These are phyloP conservation scores for Wickerhamiella occidentalis DNA, from an alignment of 805 yeast species.

Conservation along the genomic window DNA sequence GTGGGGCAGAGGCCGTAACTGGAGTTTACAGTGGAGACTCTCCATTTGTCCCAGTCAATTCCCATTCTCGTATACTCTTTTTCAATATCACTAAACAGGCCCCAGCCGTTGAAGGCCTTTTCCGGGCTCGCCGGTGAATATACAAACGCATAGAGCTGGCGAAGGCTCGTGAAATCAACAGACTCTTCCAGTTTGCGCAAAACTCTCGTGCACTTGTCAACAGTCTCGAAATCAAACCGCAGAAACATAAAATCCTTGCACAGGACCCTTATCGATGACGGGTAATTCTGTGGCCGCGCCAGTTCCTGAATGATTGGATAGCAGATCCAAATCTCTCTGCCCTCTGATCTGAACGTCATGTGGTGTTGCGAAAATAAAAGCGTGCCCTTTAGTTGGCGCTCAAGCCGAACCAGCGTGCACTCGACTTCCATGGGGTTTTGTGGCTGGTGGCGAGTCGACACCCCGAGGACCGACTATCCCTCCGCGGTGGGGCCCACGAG, in stretches of 20 bases:
- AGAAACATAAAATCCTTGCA: slow-evolving; percentile 79
- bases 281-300: slow-evolving; percentile 18
- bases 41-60: slow-evolving; percentile 42
- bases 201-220: slow-evolving; percentile 51
- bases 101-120: slow-evolving; percentile 56
- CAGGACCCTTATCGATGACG: slow-evolving; percentile 45
- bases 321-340: slow-evolving; percentile 77
- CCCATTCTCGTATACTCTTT: slow-evolving; percentile 71
- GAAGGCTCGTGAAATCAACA: slow-evolving; percentile 42
- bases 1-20: slow-evolving; percentile 50
- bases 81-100: slow-evolving; percentile 41
- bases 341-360: slow-evolving; percentile 40
- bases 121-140: slow-evolving; percentile 71
- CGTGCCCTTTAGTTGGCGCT: slow-evolving; percentile 43
- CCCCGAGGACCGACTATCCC: neutral
- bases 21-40: slow-evolving; percentile 51
- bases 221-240: slow-evolving; percentile 59
- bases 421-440: slow-evolving; percentile 19
- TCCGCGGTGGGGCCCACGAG: neutral
- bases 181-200: slow-evolving; percentile 58
- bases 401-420: slow-evolving; percentile 42
- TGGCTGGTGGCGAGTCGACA: slow-evolving; percentile 18
- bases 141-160: slow-evolving; percentile 66
- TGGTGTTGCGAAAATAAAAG: slow-evolving; percentile 67
- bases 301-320: slow-evolving; percentile 63